phyloP scores from a whole-genome alignment of 371 early-diverging fungal genomes.

The Mucor plumbeus region DNA sequence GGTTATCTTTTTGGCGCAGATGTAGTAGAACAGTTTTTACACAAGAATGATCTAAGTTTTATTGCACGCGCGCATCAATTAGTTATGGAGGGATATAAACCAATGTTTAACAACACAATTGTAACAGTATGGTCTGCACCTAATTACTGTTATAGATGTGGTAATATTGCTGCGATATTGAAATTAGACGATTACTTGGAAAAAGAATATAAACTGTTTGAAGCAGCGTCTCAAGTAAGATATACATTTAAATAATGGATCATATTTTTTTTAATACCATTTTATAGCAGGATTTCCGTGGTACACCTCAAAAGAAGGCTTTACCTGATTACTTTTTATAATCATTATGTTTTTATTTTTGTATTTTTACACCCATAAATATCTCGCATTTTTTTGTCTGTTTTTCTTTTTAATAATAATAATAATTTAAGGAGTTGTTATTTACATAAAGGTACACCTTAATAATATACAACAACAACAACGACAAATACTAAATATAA shows the following conservation, averaged over 20 bases:
- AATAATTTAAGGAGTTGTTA: not conserved
- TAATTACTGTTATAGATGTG: conserved; percentile 99
- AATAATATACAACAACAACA: not conserved
- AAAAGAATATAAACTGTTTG: conserved; percentile 84
- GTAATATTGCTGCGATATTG: conserved; percentile 98
- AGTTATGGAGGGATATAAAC: conserved; percentile 98
- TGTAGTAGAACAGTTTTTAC: conserved; percentile 86
- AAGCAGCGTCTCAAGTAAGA: conserved; percentile 78
- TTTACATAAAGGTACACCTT: not conserved
- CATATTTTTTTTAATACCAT: not conserved
- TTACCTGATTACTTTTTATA: conserved; percentile 94
- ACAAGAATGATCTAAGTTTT: conserved; percentile 89
- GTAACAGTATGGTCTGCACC: conserved; percentile 99
- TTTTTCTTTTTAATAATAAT: not conserved
- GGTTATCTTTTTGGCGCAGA: conserved; percentile 98
- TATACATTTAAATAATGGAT: too few relatives aligned
- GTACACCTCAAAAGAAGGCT: conserved; percentile 77
- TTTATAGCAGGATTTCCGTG: conserved; percentile 74
- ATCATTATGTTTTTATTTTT: conserved; percentile 10
- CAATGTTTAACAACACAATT: conserved; percentile 93
- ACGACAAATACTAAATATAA: not conserved
- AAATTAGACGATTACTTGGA: conserved; percentile 93
- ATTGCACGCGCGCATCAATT: conserved; percentile 99
- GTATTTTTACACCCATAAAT: conserved; percentile 6
- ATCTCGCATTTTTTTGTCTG: not conserved